phyloP scores from a whole-genome alignment of 257 asterid genomes.

The Echites panduratus region DNA sequence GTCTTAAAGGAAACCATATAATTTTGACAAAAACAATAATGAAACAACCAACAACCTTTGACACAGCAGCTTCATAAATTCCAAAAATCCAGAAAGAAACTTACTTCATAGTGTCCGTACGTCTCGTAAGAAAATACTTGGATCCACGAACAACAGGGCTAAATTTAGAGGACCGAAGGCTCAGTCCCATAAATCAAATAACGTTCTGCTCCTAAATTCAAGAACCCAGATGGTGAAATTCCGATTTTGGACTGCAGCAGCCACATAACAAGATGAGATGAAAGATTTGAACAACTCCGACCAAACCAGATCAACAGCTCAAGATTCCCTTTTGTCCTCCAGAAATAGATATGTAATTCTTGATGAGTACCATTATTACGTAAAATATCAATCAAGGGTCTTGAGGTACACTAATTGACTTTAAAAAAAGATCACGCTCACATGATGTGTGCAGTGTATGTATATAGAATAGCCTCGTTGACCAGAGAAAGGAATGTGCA shows the following conservation, averaged over 20 bases:
- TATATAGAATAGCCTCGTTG: background rate
- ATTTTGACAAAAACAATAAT: background rate
- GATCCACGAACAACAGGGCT: conserved; percentile 30
- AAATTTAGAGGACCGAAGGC: conserved; percentile 29
- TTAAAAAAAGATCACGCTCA: background rate
- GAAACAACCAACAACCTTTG: background rate
- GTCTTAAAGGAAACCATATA: background rate
- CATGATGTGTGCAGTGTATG: background rate
- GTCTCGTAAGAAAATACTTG: conserved; percentile 32
- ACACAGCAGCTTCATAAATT: background rate
- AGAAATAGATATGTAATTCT: background rate
- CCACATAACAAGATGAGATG: background rate
- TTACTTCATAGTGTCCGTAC: conserved; percentile 48
- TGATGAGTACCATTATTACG: background rate
- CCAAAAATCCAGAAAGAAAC: conserved; percentile 15
- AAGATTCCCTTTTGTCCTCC: background rate
- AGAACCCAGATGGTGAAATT: background rate
- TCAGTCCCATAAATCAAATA: conserved; percentile 29
- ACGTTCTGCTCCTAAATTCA: background rate
- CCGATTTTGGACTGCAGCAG: conserved; percentile 20
- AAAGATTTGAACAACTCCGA: background rate
- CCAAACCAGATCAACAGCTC: background rate
- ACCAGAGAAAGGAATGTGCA: background rate
- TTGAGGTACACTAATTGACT: background rate
- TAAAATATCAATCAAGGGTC: conserved; percentile 3